Evolutionary conservation across 2,329 filamentous ascomycete species (phyloP), one percentile per base, ranked within the genome.

Genomic region (Cytospora piceae): DNA sequence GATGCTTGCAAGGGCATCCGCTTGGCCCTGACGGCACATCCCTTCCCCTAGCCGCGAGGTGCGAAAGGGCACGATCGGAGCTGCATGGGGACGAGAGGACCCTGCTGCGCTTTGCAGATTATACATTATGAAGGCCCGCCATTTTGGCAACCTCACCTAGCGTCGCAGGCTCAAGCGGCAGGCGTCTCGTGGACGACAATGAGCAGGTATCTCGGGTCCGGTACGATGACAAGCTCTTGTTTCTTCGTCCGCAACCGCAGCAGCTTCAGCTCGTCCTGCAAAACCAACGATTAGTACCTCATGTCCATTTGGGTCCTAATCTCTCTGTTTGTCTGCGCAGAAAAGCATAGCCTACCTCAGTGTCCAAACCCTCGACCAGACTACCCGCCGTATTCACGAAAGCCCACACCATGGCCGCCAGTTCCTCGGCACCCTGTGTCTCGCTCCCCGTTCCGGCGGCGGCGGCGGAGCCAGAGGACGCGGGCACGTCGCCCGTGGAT

Each of bases 131-230:
- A 49, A 34, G 20, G 53, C 9, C 39, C 53, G 54, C 61, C 42
- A 32, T 37, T 17, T 57, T 53, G 39, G 61, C 53, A 46, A 51
- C 61, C 42, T 37, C 15, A 32, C 22, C 29, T 63, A 46, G 46
- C 15, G 20, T 32, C 53, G 53, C 56, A 29, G 12, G 42, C 11
- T 78, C 77, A 91, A 72, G 87, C 88, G 11, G 87, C 84, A 49
- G 90, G 89, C n/a, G 91, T 93, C 74, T 94, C 91, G 77, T 94
- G 91, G 64, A 94, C 85, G 46, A 93, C 89, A 63, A 94, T 87
- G 46, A 94, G 83, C 56, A 95, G 81, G 77, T 91, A 96, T 73
- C 92, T 93, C 51, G 85, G 74, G 75, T 94, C 92, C 76, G 91
- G 91, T 24, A 94, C 90, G 73, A 95, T 92, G 66, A 95, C 90